These are phyloP conservation scores for Pseudogymnoascus sp. DNA, from an alignment of 2,329 filamentous ascomycete species.

Conservation along the genomic window DNA sequence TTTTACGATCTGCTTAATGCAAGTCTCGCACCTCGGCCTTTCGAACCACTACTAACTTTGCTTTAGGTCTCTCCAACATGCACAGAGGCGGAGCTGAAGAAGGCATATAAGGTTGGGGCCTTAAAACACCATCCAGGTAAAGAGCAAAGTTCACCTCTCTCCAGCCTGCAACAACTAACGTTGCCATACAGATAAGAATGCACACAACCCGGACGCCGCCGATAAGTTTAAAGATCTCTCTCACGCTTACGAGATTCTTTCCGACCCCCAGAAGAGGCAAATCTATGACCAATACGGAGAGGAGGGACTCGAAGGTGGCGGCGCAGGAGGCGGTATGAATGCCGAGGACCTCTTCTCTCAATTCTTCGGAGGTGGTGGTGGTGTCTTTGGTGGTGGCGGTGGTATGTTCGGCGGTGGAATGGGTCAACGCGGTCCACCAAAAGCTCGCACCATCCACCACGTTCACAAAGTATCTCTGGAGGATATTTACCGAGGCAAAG, in stretches of 20 bases:
- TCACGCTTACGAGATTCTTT: slow-evolving; percentile 90
- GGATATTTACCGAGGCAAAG: slow-evolving; percentile 96
- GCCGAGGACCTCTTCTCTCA: slow-evolving; percentile 94
- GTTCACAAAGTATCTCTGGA: slow-evolving; percentile 97
- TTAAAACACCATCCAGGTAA: slow-evolving; percentile 78
- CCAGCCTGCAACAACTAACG: slow-evolving; percentile 15
- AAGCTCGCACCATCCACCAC: slow-evolving; percentile 95
- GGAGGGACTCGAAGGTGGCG: slow-evolving; percentile 87
- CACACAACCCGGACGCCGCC: slow-evolving; percentile 82
- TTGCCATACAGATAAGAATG: slow-evolving; percentile 73
- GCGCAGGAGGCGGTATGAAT: slow-evolving; percentile 74
- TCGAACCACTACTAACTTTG: slow-evolving; percentile 23
- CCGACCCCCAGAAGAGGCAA: slow-evolving; percentile 81
- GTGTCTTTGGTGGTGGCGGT: slow-evolving; percentile 59
- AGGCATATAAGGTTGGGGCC: slow-evolving; percentile 77
- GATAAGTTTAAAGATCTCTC: slow-evolving; percentile 99
- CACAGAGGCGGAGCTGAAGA: slow-evolving; percentile 81
- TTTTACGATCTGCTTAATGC: slow-evolving; percentile 74
- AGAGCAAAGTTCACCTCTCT: slow-evolving; percentile 25
- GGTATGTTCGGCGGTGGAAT: slow-evolving; percentile 70
- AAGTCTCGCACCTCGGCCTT: slow-evolving; percentile 31
- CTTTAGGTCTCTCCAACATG: slow-evolving; percentile 67
- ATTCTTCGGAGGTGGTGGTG: slow-evolving; percentile 72
- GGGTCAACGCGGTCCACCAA: slow-evolving; percentile 69
- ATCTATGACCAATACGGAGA: slow-evolving; percentile 98